Conservation (phyloP, 805 yeast genomes). For the Hanseniaspora meyeri region DNA sequence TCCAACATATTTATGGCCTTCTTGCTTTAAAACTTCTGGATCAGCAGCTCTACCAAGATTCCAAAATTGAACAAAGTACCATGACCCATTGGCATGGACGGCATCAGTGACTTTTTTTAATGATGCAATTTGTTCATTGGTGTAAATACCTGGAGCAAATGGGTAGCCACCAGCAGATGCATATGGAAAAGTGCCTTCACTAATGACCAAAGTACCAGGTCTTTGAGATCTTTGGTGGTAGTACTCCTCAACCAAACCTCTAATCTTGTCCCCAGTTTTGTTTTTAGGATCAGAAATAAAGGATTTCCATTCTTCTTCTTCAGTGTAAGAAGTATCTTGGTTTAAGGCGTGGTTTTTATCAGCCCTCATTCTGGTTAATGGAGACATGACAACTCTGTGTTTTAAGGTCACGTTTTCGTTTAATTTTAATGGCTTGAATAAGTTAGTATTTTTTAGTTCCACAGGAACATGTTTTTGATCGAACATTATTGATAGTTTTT, state of each 20-base stretch:
- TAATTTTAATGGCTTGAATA: constrained; percentile 35
- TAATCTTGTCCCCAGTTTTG: constrained; percentile 30
- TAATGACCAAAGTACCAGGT: constrained; percentile 44
- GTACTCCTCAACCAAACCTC: constrained; percentile 34
- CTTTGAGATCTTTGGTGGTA: constrained; percentile 42
- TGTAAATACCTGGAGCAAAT: constrained; percentile 37
- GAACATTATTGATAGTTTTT: too few relatives aligned
- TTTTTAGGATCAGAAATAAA: constrained; percentile 40
- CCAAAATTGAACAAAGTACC: constrained; percentile 41
- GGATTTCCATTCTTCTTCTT: constrained; percentile 45
- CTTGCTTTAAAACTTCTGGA: constrained; percentile 28
- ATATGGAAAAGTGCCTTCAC: constrained; percentile 35
- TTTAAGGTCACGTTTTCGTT: constrained; percentile 17
- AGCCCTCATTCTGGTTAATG: constrained; percentile 36
- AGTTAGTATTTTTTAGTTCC: too few relatives aligned
- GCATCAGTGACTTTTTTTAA: constrained; percentile 38
- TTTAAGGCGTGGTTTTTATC: constrained; percentile 22
- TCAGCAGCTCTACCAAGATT: constrained; percentile 33
- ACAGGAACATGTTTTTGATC: too few relatives aligned
- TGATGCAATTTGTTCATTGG: constrained; percentile 34
- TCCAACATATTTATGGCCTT: constrained; percentile 30
- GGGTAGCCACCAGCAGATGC: constrained; percentile 18
- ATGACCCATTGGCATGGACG: too few relatives aligned
- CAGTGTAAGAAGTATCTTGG: constrained; percentile 37
- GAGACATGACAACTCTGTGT: constrained; percentile 33